phyloP scores from a whole-genome alignment of 495 filamentous ascomycete species.

The Astrocystis sublimbata region DNA sequence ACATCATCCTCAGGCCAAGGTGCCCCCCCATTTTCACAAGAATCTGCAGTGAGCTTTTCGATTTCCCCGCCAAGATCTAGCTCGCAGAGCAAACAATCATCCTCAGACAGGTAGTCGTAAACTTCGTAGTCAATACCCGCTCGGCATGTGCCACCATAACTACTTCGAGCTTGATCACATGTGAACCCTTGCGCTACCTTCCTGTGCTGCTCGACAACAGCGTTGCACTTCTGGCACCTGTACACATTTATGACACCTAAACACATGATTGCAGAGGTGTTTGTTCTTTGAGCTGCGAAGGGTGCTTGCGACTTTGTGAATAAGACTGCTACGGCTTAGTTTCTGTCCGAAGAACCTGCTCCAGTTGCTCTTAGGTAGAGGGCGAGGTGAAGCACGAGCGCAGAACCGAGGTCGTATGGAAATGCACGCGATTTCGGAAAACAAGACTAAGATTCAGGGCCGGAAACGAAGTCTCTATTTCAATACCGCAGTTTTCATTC shows the following conservation, averaged over 20 bases:
- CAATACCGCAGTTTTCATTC: not conserved
- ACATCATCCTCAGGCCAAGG: not conserved
- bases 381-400: not conserved
- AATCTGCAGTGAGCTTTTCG: not conserved
- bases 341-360: slow-evolving; percentile 12
- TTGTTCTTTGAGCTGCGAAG: not conserved
- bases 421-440: not conserved
- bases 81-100: slow-evolving; percentile 28
- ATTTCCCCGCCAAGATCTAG: slow-evolving; percentile 8
- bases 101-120: slow-evolving; percentile 14
- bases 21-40: not conserved
- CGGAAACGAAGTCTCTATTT: not conserved
- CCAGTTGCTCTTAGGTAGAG: not conserved
- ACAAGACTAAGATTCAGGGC: not conserved
- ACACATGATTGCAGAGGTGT: slow-evolving; percentile 19
- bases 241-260: slow-evolving; percentile 16
- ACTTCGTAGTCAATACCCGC: slow-evolving; percentile 20
- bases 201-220: slow-evolving; percentile 4
- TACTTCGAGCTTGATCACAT: slow-evolving; percentile 20
- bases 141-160: slow-evolving; percentile 20
- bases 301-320: not conserved
- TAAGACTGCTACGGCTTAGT: not conserved
- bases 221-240: slow-evolving; percentile 18
- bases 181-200: slow-evolving; percentile 20
- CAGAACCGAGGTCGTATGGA: not conserved